Evolutionary conservation across 176 grass and related monocot genomes (phyloP).

Genomic region (Hordeum marinum): DNA sequence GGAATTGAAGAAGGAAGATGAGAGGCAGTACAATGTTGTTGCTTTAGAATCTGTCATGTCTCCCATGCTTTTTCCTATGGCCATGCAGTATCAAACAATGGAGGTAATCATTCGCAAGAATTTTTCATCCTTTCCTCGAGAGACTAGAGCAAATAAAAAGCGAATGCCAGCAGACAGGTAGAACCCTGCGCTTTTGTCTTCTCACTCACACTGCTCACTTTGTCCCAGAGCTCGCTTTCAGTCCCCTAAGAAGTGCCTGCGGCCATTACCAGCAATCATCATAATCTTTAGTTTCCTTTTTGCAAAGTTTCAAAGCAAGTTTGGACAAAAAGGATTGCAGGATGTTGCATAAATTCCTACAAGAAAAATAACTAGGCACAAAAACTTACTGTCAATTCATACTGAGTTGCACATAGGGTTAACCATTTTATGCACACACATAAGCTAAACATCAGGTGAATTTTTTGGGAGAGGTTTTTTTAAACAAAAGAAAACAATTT

Average conservation of each 20-base stretch:
- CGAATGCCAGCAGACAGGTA: conserved; percentile 15
- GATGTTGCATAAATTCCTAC: not conserved
- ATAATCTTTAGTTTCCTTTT: not conserved
- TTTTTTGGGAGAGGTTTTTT: not conserved
- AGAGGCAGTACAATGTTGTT: not conserved
- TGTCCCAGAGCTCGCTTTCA: conserved; percentile 43
- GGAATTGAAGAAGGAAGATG: conserved; percentile 10
- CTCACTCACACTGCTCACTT: conserved; percentile 37
- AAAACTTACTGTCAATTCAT: not conserved
- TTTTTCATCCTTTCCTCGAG: conserved; percentile 26
- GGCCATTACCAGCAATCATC: conserved; percentile 29
- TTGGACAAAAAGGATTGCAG: not conserved
- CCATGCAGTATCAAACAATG: conserved; percentile 32
- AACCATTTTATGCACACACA: not conserved
- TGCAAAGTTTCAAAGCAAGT: not conserved
- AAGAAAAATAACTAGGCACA: not conserved
- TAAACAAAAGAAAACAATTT: not conserved
- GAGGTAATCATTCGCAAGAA: conserved; percentile 42
- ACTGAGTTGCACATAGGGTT: not conserved
- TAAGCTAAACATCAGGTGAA: not conserved
- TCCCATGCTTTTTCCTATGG: conserved; percentile 33
- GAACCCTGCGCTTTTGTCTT: conserved; percentile 46
- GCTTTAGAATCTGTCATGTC: conserved; percentile 52
- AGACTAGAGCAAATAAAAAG: conserved; percentile 41
- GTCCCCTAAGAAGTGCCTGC: conserved; percentile 29